These are phyloP conservation scores for Phialemonium atrogriseum DNA, from an alignment of 2,329 filamentous ascomycete species.

Conservation along the genomic window DNA sequence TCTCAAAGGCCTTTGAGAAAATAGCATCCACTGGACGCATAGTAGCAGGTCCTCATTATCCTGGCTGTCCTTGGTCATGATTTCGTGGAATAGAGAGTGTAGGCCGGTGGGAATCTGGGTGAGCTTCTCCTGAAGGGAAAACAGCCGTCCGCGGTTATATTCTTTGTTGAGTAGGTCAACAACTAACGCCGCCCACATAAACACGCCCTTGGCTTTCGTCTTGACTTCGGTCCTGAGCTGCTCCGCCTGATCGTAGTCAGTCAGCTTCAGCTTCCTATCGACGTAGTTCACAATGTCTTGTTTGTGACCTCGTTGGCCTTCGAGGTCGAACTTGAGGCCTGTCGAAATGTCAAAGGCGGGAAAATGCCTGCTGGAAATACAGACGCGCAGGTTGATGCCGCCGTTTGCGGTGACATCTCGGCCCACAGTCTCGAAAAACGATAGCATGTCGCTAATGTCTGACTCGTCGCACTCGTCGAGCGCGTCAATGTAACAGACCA, in stretches of 20 bases:
- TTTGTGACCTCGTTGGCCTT: constrained; percentile 23
- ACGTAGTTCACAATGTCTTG: constrained; percentile 27
- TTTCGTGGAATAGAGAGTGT: constrained; percentile 38
- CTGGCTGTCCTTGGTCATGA: constrained; percentile 36
- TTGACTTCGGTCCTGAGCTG: constrained; percentile 18
- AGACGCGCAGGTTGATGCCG: constrained; percentile 20
- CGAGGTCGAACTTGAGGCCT: constrained; percentile 21
- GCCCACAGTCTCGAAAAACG: constrained; percentile 30
- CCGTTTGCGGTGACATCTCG: constrained; percentile 14
- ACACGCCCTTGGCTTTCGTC: constrained; percentile 30
- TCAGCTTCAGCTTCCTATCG: constrained; percentile 17
- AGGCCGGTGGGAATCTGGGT: constrained; percentile 28
- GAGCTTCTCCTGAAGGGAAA: constrained; percentile 18
- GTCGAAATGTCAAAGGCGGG: constrained; percentile 27
- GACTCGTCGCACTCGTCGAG: constrained; percentile 39
- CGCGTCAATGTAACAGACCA: constrained; percentile 29
- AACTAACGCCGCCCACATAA: constrained; percentile 35
- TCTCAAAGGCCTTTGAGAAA: constrained; percentile 31
- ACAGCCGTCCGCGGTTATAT: constrained; percentile 20
- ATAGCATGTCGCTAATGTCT: constrained; percentile 32
- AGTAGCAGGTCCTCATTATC: constrained; percentile 31
- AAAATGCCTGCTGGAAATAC: constrained; percentile 40
- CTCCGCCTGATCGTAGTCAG: constrained; percentile 5
- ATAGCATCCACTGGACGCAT: constrained; percentile 47
- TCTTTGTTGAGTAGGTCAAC: constrained; percentile 26